Percentiles rank a stretch among this genome's conserved stretches.
Evolutionary conservation across 148 eudicot genomes (phyloP).

Genomic region (Agrostemma githago): DNA sequence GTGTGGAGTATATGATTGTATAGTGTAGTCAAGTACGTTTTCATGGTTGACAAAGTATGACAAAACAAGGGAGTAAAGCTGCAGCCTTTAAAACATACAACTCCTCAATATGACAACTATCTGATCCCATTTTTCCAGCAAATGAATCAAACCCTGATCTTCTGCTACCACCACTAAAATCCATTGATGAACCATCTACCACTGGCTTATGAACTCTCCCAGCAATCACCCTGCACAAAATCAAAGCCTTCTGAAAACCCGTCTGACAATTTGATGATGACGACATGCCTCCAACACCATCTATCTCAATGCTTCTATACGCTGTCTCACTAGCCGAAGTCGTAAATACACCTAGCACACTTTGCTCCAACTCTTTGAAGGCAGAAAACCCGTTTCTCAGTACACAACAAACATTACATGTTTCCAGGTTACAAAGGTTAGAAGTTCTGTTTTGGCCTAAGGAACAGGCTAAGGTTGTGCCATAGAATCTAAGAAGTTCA

Average conservation of each 20-base stretch:
- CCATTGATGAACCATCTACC: conserved; percentile 32
- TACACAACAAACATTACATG: conserved; percentile 44
- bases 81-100: conserved; percentile 47
- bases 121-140: conserved; percentile 52
- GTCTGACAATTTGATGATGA: neutral
- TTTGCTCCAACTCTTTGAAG: conserved; percentile 19
- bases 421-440: conserved; percentile 45
- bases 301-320: conserved; percentile 29
- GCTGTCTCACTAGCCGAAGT: conserved; percentile 57
- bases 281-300: neutral
- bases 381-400: conserved; percentile 48
- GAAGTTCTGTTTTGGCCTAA: conserved; percentile 49
- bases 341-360: conserved; percentile 52
- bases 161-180: conserved; percentile 24
- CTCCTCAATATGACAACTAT: conserved; percentile 51
- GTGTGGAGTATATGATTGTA: neutral
- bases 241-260: conserved; percentile 41
- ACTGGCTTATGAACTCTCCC: conserved; percentile 68
- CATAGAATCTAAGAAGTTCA: conserved; percentile 68
- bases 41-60: conserved; percentile 50
- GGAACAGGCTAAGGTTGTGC: conserved; percentile 53
- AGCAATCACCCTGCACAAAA: conserved; percentile 70
- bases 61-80: conserved; percentile 75
- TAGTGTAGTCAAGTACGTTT: neutral
- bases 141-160: conserved; percentile 62